Base-by-base conservation (phyloP, 2,329 filamentous ascomycete genomes). In the Pseudonectria foliicola region DNA sequence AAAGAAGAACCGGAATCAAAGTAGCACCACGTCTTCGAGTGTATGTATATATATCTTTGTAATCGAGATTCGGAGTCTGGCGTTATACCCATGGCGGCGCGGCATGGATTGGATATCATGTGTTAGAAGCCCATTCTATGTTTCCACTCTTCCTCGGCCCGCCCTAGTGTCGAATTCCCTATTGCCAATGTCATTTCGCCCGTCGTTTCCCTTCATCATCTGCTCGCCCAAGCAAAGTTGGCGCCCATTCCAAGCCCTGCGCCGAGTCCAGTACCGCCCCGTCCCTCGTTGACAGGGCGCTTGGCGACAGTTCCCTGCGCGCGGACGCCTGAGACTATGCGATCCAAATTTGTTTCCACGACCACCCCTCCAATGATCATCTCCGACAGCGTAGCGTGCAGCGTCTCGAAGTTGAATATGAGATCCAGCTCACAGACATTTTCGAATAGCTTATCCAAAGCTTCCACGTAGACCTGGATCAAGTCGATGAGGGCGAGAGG, bases 361-460 rank as follows among this genome's bases (percentile, higher is more conserved):
- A 96, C 90, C 11, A 95, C 87, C 1, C 90, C 90, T 11, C 90
- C 90, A 12, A 95, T 85, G 37, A 96, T 84, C 86, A 96, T 94
- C 70, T 96, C 90, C 38, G 80, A 81, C 8, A 96, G 68, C 12
- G 88, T 80, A 7, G 90, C 85, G 67, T 98, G 92, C 53, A 98
- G 71, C 12, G 88, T 93, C 72, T 98, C 92, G 52, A 95, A 98
- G 59, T 96, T 96, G 69, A 98, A 98, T 60, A 98, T 98, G 49
- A 98, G 73, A 61, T 98, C 89, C 37, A 98, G 71, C 68, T 98
- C 92, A 72, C 92, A 98, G 8, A 98, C 92, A 59, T 98, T 95
- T 66, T 96, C 92, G 57, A 98, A 98, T 27, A 98, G 72, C 45
- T 87, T 80, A 61, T 98, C 92, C 25, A 98, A 75, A 1, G 90